Percentiles rank a stretch among this genome's conserved stretches.
phyloP scores from a whole-genome alignment of 169 alveolate species.

The Eimeria maxima region DNA sequence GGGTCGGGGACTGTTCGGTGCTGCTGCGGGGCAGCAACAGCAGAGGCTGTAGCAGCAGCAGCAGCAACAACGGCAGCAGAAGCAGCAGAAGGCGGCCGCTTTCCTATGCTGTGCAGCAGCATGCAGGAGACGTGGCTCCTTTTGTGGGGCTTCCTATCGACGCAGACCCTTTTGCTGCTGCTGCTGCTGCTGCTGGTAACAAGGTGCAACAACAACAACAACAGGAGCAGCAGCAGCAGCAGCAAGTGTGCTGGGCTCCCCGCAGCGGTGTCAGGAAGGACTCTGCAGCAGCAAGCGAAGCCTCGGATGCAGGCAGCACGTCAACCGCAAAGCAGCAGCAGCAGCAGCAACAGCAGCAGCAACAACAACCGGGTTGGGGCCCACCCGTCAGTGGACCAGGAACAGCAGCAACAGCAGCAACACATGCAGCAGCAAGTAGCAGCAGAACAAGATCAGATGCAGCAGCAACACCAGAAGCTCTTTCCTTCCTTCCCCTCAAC shows the following conservation, averaged over 20 bases:
- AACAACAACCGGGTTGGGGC: not conserved
- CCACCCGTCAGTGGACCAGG: not conserved
- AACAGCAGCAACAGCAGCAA: not conserved
- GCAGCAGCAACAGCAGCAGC: constrained; percentile 4
- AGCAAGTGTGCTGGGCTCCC: not conserved
- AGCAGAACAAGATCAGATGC: not conserved
- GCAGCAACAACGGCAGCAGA: not conserved
- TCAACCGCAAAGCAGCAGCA: not conserved
- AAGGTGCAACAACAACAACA: not conserved
- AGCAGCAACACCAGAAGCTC: not conserved
- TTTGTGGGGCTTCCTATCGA: not conserved
- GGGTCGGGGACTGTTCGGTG: not conserved
- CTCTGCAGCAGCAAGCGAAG: not conserved
- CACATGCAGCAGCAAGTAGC: constrained; percentile 5
- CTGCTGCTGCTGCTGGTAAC: not conserved
- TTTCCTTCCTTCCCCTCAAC: not conserved
- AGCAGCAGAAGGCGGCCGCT: not conserved
- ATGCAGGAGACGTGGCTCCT: not conserved
- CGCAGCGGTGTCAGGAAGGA: not conserved
- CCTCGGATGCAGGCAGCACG: not conserved
- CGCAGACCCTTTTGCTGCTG: not conserved
- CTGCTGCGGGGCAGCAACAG: not conserved
- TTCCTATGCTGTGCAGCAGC: not conserved
- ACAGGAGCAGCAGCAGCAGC: constrained; percentile 43
- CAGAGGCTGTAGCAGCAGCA: not conserved